Evolutionary conservation across 2,329 filamentous ascomycete genomes (phyloP).

Genomic region (Leptosphaerulina australis): DNA sequence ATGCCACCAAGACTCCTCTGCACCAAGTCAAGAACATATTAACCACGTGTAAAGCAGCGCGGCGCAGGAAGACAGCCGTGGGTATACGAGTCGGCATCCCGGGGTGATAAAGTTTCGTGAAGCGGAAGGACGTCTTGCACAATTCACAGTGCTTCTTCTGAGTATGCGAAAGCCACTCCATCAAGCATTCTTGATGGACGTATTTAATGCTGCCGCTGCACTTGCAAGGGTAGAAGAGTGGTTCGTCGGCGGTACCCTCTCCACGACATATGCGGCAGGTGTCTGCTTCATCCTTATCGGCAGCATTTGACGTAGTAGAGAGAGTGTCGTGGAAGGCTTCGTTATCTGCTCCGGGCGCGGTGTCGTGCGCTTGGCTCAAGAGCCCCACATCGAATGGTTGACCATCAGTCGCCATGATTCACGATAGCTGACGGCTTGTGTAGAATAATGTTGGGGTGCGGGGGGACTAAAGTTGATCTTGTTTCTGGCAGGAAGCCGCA

Average conservation of each 20-base stretch:
- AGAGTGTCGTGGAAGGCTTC: conserved; percentile 15
- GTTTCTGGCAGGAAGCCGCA: conserved; percentile 29
- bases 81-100: conserved; percentile 90
- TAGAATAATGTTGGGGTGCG: too few species aligned
- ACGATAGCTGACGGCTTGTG: neutral
- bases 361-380: conserved; percentile 19
- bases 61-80: conserved; percentile 76
- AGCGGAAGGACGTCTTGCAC: conserved; percentile 97
- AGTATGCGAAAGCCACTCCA: conserved; percentile 98
- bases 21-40: conserved; percentile 78
- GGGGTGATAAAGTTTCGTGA: conserved; percentile 95
- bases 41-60: conserved; percentile 74
- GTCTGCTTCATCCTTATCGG: conserved; percentile 64
- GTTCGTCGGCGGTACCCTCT: conserved; percentile 80
- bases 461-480: neutral
- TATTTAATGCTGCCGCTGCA: conserved; percentile 99
- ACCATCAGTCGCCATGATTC: conserved; percentile 33
- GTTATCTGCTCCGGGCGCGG: conserved; percentile 3
- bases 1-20: conserved; percentile 75
- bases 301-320: conserved; percentile 49
- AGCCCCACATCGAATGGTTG: conserved; percentile 23
- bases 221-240: conserved; percentile 96
- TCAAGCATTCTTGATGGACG: conserved; percentile 95
- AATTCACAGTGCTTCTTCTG: conserved; percentile 99
- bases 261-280: conserved; percentile 98